Evolutionary conservation across 768 basidiomycete genomes (phyloP).

Genomic region (Ramaria sp.): DNA sequence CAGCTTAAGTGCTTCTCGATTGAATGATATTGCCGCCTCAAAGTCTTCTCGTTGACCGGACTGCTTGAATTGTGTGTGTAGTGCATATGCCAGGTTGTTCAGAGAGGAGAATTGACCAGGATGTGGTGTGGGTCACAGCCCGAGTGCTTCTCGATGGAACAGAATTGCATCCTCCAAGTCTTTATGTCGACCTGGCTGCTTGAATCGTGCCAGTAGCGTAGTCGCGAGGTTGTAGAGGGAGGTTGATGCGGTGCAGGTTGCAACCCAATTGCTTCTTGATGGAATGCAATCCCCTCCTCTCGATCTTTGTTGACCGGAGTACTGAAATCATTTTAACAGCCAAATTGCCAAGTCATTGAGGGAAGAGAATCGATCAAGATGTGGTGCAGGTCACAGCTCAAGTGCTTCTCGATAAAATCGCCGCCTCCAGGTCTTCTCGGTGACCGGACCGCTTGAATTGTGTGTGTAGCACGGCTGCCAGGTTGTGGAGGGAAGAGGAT

Average conservation of each 20-base stretch:
- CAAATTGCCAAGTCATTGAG: slow-evolving; percentile 8
- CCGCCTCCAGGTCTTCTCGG: not conserved
- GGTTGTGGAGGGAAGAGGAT: not conserved
- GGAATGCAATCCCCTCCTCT: slow-evolving; percentile 5
- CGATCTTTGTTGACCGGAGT: not conserved
- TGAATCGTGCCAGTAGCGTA: not conserved
- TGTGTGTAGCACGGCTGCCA: not conserved
- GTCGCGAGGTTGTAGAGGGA: not conserved
- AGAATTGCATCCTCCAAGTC: slow-evolving; percentile 1
- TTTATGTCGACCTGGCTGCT: not conserved
- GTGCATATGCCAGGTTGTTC: slow-evolving; percentile 3
- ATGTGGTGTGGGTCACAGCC: slow-evolving; percentile 6
- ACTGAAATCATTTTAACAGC: not conserved
- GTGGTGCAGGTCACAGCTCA: not conserved
- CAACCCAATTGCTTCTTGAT: slow-evolving; percentile 9
- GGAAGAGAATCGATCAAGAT: slow-evolving; percentile 7
- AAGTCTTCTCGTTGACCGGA: slow-evolving; percentile 6
- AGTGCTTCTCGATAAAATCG: too few relatives aligned
- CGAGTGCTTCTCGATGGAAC: slow-evolving; percentile 7
- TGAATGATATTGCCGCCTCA: slow-evolving; percentile 13
- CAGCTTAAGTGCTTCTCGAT: slow-evolving; percentile 8
- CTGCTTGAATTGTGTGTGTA: not conserved
- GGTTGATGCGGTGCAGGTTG: not conserved
- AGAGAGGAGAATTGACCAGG: slow-evolving; percentile 11
- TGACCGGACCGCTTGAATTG: not conserved